These are phyloP conservation scores for Digitaria exilis DNA, from an alignment of 202 grass and related monocot genomes.

Conservation along the genomic window DNA sequence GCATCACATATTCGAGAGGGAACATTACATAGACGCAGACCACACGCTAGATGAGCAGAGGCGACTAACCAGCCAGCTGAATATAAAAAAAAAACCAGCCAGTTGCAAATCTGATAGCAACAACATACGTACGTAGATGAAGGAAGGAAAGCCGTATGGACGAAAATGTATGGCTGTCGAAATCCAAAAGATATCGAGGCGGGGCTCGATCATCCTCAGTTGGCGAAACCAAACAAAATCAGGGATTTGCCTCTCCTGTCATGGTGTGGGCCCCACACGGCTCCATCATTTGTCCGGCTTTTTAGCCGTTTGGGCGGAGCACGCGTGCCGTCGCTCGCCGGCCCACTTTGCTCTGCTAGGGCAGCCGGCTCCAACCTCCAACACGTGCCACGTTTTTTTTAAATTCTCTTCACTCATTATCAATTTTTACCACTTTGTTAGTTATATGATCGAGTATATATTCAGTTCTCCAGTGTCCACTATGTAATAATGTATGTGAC, in stretches of 20 bases:
- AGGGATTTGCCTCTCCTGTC: neutral
- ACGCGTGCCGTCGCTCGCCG: constrained; percentile 32
- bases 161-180: neutral
- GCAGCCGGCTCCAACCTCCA: neutral
- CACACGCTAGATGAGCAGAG: neutral
- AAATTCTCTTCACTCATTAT: no score
- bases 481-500: neutral
- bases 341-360: neutral
- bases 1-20: no score
- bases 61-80: neutral
- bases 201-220: neutral
- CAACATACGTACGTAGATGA: neutral
- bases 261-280: neutral
- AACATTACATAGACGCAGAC: no score
- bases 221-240: constrained; percentile 12
- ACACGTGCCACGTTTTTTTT: neutral
- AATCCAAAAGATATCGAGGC: neutral
- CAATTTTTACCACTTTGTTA: neutral
- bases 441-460: neutral
- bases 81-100: no score
- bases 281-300: constrained; percentile 22
- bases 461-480: neutral
- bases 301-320: constrained; percentile 37
- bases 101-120: constrained; percentile 2
- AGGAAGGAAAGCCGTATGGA: neutral